Evolutionary conservation across 495 filamentous ascomycete genomes (phyloP).

Genomic region (Penicillium paradoxum): DNA sequence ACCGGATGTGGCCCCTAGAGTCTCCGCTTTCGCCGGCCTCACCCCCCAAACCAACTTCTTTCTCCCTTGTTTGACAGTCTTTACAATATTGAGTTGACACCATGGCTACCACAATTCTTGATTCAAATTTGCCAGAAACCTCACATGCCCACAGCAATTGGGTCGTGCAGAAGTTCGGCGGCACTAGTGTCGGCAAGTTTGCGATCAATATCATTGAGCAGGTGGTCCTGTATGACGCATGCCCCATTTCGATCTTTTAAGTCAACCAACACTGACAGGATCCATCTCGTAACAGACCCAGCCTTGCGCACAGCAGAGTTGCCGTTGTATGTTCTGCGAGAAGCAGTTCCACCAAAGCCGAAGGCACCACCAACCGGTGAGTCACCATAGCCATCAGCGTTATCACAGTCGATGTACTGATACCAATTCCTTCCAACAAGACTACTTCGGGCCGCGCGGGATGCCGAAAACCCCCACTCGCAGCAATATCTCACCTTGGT

Average conservation of each 20-base stretch:
- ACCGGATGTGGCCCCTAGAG: neutral
- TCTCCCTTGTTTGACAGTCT: neutral
- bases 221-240: constrained; percentile 58
- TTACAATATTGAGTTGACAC: constrained; percentile 7
- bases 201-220: constrained; percentile 65
- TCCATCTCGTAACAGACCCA: constrained; percentile 47
- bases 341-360: constrained; percentile 82
- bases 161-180: constrained; percentile 85
- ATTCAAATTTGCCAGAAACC: constrained; percentile 8
- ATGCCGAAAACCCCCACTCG: constrained; percentile 57
- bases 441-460: constrained; percentile 63
- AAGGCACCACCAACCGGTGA: constrained; percentile 93
- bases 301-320: constrained; percentile 61
- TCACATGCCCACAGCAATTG: constrained; percentile 41
- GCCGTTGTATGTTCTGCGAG: constrained; percentile 91
- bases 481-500: constrained; percentile 66
- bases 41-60: neutral
- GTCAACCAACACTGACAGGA: constrained; percentile 2
- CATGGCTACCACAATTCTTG: constrained; percentile 18
- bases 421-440: constrained; percentile 27
- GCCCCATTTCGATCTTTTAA: neutral
- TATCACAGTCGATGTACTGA: no score
- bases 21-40: constrained; percentile 8
- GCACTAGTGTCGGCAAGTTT: constrained; percentile 70
- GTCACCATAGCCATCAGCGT: no score